Evolutionary conservation across 129 eudicot species (phyloP), one percentile per base, ranked within the genome.

Genomic region (Artemisia tridentata): DNA sequence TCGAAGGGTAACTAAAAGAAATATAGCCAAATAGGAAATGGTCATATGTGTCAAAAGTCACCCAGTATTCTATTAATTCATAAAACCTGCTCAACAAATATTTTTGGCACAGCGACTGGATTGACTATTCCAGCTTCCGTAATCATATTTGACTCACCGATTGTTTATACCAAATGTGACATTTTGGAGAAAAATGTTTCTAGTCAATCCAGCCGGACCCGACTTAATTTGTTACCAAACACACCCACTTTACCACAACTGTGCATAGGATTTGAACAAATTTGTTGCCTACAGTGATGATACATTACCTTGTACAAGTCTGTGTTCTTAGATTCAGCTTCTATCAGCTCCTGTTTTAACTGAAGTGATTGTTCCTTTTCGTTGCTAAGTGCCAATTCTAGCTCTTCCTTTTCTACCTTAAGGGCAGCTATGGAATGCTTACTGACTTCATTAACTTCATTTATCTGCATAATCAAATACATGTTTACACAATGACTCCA

Each of bases 241-340:
- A 12, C 65, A 1, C 65, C 45, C 65, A 60, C 5, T 27, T 21
- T 25, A 38, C 23, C 67, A 62, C 25, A 5, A 18, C 14, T 18
- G 19, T 57, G 48, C 48, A 13, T 15, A 49, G 63, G 48, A 60
- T 57, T 38, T 41, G 45, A 38, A 52, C 68, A 68, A 17, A 16
- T 58, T 51, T 16, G 9, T 43, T 52, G 34, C 56, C 7, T 62
- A 69, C 48, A 63, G 51, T 38, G 16, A 29, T 43, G 63, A 61
- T 56, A 34, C 25, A 49, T 74, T 74, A 95, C 99, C 95, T 90
- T 90, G 84, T 88, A 88, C 50, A 95, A 84, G 62, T 95, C 96
- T 34, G 93, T 80, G 78, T 86, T 95, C 77, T 88, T 90, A 68
- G 83, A 72, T 82, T 90, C 97, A 38, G 96, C 96, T 76, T 95